A percentile compares a stretch with the other conserved stretches of the same genome.
phyloP scores from a whole-genome alignment of 1,284 basidiomycete genomes.

The Marasmius tenuissimus region DNA sequence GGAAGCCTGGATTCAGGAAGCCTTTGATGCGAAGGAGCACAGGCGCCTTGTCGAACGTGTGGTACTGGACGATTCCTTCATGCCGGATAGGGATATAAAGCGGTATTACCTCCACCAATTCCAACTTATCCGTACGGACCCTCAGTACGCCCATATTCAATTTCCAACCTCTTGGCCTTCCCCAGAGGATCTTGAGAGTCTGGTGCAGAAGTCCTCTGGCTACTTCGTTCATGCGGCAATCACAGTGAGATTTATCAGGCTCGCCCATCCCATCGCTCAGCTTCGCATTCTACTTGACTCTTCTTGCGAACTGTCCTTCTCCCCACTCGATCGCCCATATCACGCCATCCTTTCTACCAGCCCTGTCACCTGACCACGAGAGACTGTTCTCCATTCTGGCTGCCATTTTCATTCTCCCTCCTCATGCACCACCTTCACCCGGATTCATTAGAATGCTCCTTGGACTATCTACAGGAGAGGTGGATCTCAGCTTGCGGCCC shows the following conservation, averaged over 20 bases:
- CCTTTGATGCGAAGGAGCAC: background rate
- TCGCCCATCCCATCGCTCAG: slow-evolving; percentile 20
- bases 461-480: background rate
- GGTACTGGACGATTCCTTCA: background rate
- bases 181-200: slow-evolving; percentile 13
- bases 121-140: background rate
- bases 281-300: slow-evolving; percentile 19
- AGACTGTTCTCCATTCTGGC: background rate
- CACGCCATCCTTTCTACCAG: background rate
- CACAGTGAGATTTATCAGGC: slow-evolving; percentile 24
- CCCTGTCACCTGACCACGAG: background rate
- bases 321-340: slow-evolving; percentile 23
- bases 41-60: background rate
- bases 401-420: background rate
- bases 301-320: slow-evolving; percentile 12
- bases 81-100: background rate
- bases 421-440: background rate
- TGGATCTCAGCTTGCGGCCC: background rate
- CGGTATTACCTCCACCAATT: background rate
- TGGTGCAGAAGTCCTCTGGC: slow-evolving; percentile 21
- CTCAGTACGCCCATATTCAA: no score
- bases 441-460: background rate
- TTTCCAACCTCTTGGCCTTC: slow-evolving; percentile 19
- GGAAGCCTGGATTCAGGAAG: slow-evolving; percentile 24
- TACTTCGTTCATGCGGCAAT: slow-evolving; percentile 26